Percentiles rank a stretch among this genome's conserved stretches.
Conservation (phyloP, 768 basidiomycete species). For the Trametes gibbosa region DNA sequence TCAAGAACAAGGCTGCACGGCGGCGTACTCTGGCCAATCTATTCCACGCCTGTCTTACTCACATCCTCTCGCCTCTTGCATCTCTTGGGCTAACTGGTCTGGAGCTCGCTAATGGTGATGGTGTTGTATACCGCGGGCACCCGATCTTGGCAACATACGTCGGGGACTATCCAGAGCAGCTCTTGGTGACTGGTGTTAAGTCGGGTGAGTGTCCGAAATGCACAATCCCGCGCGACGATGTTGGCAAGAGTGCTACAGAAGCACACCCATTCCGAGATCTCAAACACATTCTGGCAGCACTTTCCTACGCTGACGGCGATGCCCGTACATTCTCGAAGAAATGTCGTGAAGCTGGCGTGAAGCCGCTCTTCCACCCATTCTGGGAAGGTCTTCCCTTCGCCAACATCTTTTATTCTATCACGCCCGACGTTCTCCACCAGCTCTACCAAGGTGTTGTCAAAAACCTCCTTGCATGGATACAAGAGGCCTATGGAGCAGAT, state of each 20-base stretch:
- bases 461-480: no score
- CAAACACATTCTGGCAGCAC: not conserved
- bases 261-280: not conserved
- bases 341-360: not conserved
- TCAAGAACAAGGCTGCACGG: slow-evolving; percentile 12
- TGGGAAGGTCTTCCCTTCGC: no score
- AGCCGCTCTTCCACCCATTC: no score
- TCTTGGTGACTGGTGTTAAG: slow-evolving; percentile 12
- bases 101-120: slow-evolving; percentile 33
- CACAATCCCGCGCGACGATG: not conserved
- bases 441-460: no score
- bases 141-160: slow-evolving; percentile 21
- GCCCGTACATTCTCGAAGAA: not conserved
- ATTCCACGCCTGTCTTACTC: slow-evolving; percentile 35
- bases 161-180: slow-evolving; percentile 24
- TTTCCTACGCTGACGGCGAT: not conserved
- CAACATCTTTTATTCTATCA: no score
- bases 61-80: slow-evolving; percentile 30
- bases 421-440: no score
- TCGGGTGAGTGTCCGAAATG: slow-evolving; percentile 10
- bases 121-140: slow-evolving; percentile 38
- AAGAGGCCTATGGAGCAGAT: no score
- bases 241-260: not conserved
- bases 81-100: slow-evolving; percentile 31
- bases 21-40: slow-evolving; percentile 31